Conservation (phyloP, 139 green algal genomes). For the Ettlia oleoabundans region DNA sequence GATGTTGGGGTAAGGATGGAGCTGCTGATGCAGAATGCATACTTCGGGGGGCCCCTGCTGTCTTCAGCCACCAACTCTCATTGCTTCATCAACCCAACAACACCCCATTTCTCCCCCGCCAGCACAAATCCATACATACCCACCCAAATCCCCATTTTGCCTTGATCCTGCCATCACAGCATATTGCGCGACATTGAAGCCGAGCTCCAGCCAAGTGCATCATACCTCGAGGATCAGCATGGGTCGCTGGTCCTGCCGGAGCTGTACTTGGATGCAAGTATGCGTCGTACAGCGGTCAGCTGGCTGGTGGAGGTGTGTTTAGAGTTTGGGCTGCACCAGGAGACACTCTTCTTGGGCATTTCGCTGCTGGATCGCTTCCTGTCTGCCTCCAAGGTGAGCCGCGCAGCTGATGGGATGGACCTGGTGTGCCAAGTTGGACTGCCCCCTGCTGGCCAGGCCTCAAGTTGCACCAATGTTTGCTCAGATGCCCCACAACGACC, state of each 20-base stretch:
- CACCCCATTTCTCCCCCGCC: no score
- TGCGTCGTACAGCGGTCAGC: conserved; percentile 48
- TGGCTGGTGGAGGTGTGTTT: conserved; percentile 60
- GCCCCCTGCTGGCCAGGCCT: no score
- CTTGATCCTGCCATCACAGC: conserved; percentile 8
- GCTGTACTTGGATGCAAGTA: conserved; percentile 49
- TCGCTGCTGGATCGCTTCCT: conserved; percentile 66
- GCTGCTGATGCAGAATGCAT: no score
- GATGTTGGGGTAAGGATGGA: neutral
- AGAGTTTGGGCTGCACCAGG: conserved; percentile 59
- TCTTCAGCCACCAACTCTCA: no score
- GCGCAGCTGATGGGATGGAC: no score
- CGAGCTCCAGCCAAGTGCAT: neutral
- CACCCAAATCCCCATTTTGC: neutral
- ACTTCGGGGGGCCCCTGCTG: no score
- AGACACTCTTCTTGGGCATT: conserved; percentile 55
- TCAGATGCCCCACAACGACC: no score
- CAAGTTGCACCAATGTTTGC: no score
- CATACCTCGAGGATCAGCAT: conserved; percentile 35
- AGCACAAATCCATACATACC: no score
- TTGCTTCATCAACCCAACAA: no score
- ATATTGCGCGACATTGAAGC: conserved; percentile 14
- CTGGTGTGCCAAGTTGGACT: no score
- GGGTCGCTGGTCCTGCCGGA: neutral
- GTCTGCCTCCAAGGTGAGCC: conserved; percentile 15